Evolutionary conservation across 1,284 basidiomycete species (phyloP), one percentile per base, ranked within the genome.

Genomic region (Boletellus dicymbophilus): DNA sequence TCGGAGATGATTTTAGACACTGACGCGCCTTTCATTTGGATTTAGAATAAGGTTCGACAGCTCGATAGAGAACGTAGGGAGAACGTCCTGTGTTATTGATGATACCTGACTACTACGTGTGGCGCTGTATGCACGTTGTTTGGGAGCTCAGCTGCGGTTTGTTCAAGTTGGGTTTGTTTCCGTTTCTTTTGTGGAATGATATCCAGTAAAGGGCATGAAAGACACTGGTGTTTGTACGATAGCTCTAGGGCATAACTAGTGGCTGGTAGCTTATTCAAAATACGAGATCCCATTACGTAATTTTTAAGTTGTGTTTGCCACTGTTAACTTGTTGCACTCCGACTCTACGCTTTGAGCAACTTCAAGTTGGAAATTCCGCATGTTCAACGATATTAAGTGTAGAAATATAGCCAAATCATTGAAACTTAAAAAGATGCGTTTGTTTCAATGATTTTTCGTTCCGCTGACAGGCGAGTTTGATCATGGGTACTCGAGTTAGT

Each of bases 1-100:
- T 36, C 3, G 20, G 11, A 6, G 16, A 36, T 23, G 12, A 8
- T 12, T 27, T 11, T 18, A 40, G n/a, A 26, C 10, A 21, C 20
- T 44, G 25, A 48, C 27, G 21, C 5, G 18, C 15, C 5, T 25
- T 28, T 18, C 4, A 7, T 20, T 34, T 36, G 4, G 2, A 38
- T 12, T 0, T 13, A 57, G 56, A 44, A 46, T 21, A 60, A 57
- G 10, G 55, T 57, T 20, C 55, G 45, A 37, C 58, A 55, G 10
- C 55, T 60, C 3, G 58, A 57, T 30, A 50, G 25, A 22, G 46
- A 58, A 25, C 26, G 56, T 1, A 38, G 55, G 18, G 58, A 51
- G 27, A 46, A 8, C 4, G 1, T 60, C 16, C 1, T 55, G 23
- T 56, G 54, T n/a, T 59, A 48, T 28, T 57, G 41, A 53, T 21